These are phyloP conservation scores for Collybiopsis luxurians DNA, from an alignment of 768 basidiomycete species.

Conservation along the genomic window DNA sequence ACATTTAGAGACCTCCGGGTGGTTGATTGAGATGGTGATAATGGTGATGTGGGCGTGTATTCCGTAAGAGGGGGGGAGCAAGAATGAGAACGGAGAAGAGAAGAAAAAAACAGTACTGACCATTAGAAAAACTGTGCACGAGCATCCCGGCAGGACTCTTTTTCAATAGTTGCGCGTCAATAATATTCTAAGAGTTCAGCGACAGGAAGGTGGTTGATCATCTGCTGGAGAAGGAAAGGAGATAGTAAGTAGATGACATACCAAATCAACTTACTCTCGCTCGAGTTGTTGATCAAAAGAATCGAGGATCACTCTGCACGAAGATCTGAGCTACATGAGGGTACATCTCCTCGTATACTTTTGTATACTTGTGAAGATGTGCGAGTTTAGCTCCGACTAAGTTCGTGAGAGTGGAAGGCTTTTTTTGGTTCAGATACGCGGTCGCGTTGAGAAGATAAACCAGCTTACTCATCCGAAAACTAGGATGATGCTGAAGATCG, in stretches of 20 bases:
- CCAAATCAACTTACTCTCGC: conserved; percentile 25
- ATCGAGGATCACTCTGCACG: conserved; percentile 31
- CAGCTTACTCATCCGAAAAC: conserved; percentile 47
- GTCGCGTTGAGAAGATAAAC: too few relatives aligned
- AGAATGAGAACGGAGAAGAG: neutral
- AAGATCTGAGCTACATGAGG: conserved; percentile 41
- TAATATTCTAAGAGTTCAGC: conserved; percentile 34
- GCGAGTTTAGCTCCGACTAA: conserved; percentile 44
- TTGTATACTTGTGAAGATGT: conserved; percentile 46
- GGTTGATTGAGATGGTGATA: too few relatives aligned
- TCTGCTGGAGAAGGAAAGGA: conserved; percentile 15
- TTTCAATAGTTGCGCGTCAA: conserved; percentile 30
- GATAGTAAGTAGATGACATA: neutral
- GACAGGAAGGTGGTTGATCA: conserved; percentile 29
- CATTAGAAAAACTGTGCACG: conserved; percentile 48
- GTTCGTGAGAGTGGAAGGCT: neutral
- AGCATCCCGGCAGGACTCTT: conserved; percentile 30
- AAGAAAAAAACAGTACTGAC: conserved; percentile 20
- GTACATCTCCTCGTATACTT: conserved; percentile 37
- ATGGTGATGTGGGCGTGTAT: neutral
- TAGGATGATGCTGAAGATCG: conserved; percentile 36
- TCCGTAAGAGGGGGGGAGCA: neutral
- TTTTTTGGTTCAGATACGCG: neutral
- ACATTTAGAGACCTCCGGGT: conserved; percentile 41
- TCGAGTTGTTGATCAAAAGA: conserved; percentile 31